These are phyloP conservation scores for Penicillium cataractarum DNA, from an alignment of 495 filamentous ascomycete species.

Conservation along the genomic window DNA sequence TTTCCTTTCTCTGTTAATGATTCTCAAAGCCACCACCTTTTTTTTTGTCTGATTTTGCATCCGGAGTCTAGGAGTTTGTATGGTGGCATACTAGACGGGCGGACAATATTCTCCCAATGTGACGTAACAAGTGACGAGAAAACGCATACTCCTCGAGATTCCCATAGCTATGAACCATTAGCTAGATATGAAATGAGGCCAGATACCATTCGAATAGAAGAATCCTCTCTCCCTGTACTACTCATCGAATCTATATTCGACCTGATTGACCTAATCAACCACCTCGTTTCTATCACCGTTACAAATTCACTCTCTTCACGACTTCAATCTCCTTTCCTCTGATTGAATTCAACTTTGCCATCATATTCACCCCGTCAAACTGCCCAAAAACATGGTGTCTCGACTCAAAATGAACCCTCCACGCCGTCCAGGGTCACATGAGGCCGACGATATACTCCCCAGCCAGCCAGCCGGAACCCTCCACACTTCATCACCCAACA, in stretches of 20 bases:
- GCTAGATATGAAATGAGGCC: neutral
- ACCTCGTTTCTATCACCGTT: neutral
- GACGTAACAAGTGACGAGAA: conserved; percentile 15
- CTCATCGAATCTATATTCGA: neutral
- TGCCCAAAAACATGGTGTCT: neutral
- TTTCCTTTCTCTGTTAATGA: conserved; percentile 13
- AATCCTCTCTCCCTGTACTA: neutral
- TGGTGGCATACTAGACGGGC: conserved; percentile 20
- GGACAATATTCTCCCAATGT: conserved; percentile 7
- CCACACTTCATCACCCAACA: neutral
- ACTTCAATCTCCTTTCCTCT: neutral
- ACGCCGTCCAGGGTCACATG: neutral
- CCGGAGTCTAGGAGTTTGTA: conserved; percentile 26
- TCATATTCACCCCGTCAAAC: neutral
- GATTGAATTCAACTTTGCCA: neutral
- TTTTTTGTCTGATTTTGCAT: conserved; percentile 18
- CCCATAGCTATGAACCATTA: neutral
- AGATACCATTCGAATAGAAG: conserved; percentile 18
- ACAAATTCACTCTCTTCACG: neutral
- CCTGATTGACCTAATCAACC: neutral
- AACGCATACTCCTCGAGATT: conserved; percentile 4
- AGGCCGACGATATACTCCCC: neutral
- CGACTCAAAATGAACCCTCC: neutral
- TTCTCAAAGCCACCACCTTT: conserved; percentile 9
- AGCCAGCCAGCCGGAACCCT: neutral